A percentile compares a stretch with the other conserved stretches of the same genome.
Conservation (phyloP, 352 stramenopile genomes). For the Pythium monospermum region DNA sequence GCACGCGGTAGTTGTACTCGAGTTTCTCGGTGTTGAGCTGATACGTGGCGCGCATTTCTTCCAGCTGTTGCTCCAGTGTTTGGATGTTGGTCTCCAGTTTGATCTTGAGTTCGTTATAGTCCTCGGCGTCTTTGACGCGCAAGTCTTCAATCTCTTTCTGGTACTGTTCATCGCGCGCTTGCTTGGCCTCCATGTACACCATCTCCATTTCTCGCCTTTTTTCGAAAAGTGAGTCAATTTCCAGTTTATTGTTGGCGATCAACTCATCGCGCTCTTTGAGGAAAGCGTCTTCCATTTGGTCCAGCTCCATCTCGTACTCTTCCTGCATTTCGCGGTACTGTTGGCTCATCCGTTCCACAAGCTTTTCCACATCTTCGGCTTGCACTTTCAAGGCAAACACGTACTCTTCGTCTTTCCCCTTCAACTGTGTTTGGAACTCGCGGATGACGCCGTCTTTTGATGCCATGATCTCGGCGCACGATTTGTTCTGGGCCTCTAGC, state of each 20-base stretch:
- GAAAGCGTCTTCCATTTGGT: constrained; percentile 92
- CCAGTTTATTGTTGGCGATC: constrained; percentile 83
- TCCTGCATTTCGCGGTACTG: constrained; percentile 93
- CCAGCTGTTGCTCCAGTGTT: constrained; percentile 93
- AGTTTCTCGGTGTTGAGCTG: constrained; percentile 96
- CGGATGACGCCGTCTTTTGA: constrained; percentile 88
- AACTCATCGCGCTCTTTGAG: constrained; percentile 89
- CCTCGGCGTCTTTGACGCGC: constrained; percentile 87
- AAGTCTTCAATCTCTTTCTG: constrained; percentile 90
- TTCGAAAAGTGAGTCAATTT: constrained; percentile 93
- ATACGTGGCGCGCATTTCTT: constrained; percentile 94
- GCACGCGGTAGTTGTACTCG: constrained; percentile 95
- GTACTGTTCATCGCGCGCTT: constrained; percentile 86
- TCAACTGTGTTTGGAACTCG: constrained; percentile 90
- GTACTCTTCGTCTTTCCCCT: constrained; percentile 94
- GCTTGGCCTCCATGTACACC: constrained; percentile 90
- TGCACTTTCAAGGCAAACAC: constrained; percentile 89
- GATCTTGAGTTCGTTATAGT: constrained; percentile 96
- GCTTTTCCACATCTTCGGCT: constrained; percentile 85
- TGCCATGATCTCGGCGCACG: constrained; percentile 87
- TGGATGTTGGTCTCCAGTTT: constrained; percentile 96
- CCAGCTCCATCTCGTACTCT: constrained; percentile 92
- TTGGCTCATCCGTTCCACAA: constrained; percentile 85
- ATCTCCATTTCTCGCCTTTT: constrained; percentile 91
- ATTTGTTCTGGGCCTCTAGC: constrained; percentile 81